A percentile compares a stretch with the other conserved stretches of the same genome.
These are phyloP conservation scores for Solanum chacoense DNA, from an alignment of 305 asterid species.

Conservation along the genomic window DNA sequence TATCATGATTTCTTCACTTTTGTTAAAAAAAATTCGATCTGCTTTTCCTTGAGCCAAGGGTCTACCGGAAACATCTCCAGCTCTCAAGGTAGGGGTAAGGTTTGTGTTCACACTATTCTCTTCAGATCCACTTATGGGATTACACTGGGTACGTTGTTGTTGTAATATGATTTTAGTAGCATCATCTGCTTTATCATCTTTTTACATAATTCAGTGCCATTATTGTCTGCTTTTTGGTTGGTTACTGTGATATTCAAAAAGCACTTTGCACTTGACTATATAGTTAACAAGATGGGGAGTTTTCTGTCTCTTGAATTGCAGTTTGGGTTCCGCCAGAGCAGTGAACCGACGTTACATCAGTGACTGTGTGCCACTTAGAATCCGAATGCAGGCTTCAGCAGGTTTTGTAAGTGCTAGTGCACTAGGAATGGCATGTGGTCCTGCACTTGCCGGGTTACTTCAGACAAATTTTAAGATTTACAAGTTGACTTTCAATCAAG, in stretches of 20 bases:
- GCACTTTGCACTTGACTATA: constrained; percentile 2
- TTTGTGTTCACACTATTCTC: background rate
- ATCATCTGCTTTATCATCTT: background rate
- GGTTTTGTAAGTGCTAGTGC: constrained; percentile 99
- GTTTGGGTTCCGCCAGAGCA: constrained; percentile 98
- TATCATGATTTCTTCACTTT: background rate
- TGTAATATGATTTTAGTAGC: background rate
- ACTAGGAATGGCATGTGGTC: constrained; percentile 99
- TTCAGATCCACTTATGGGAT: background rate
- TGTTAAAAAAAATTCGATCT: background rate
- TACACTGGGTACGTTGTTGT: background rate
- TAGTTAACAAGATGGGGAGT: background rate
- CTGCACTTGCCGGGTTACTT: constrained; percentile 90
- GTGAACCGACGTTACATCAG: constrained; percentile 96
- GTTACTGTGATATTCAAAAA: background rate
- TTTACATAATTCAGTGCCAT: background rate
- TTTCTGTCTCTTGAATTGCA: constrained; percentile 27
- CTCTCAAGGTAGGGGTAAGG: background rate
- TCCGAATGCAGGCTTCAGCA: constrained; percentile 98
- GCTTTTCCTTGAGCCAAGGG: background rate
- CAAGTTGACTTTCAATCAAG: constrained; percentile 72
- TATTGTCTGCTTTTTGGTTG: background rate
- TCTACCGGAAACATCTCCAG: background rate
- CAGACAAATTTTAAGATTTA: constrained; percentile 62
- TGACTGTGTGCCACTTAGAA: constrained; percentile 88